Conservation (phyloP, 257 asterid species). For the Forsythia suspensa region DNA sequence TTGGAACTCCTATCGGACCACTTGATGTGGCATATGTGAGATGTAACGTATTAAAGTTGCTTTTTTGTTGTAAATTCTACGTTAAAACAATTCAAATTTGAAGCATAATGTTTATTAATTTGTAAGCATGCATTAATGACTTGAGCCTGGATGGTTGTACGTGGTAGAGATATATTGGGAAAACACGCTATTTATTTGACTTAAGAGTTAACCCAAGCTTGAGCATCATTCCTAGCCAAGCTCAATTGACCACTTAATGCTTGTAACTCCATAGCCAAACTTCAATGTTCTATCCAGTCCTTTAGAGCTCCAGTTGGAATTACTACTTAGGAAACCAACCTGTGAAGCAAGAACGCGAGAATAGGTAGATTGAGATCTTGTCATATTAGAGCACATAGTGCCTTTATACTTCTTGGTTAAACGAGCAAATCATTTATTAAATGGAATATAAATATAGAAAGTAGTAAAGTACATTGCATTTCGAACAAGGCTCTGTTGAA, state of each 20-base stretch:
- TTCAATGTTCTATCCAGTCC: slow-evolving; percentile 1
- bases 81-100: not conserved
- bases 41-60: not conserved
- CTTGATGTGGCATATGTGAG: not conserved
- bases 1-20: slow-evolving; percentile 8
- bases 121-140: slow-evolving; percentile 5
- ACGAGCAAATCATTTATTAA: not conserved
- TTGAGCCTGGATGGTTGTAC: not conserved
- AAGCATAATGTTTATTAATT: not conserved
- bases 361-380: not conserved
- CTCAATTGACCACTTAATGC: slow-evolving; percentile 16
- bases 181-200: not conserved
- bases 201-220: not conserved
- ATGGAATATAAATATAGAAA: not conserved
- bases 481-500: not conserved
- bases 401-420: not conserved
- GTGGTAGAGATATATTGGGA: not conserved
- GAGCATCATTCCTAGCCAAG: not conserved
- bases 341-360: not conserved
- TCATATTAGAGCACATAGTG: not conserved
- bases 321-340: slow-evolving; percentile 1
- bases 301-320: slow-evolving; percentile 1
- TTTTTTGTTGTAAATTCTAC: not conserved
- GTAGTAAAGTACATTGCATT: not conserved
- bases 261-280: slow-evolving; percentile 12